These are phyloP conservation scores for Juncus inflexus DNA, from an alignment of 176 grass and related monocot species.

Conservation along the genomic window DNA sequence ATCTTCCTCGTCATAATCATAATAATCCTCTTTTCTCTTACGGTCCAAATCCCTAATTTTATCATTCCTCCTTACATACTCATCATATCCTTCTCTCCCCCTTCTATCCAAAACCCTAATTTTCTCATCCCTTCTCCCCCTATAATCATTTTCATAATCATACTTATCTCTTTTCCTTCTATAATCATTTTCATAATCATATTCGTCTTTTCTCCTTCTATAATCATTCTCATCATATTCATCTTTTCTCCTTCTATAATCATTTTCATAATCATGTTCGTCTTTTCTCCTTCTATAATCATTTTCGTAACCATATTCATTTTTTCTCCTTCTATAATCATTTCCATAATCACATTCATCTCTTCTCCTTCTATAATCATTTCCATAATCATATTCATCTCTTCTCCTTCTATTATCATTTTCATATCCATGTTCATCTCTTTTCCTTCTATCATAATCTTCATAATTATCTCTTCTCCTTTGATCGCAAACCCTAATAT, in stretches of 20 bases:
- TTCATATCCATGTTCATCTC: constrained; percentile 29
- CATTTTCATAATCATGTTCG: constrained; percentile 14
- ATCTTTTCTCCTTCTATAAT: constrained; percentile 12
- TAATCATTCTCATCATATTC: constrained; percentile 20
- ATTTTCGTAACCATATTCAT: constrained; percentile 9
- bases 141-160: constrained; percentile 8
- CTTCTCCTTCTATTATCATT: constrained; percentile 24
- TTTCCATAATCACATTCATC: background rate
- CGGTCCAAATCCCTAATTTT: constrained; percentile 13
- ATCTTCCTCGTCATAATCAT: constrained; percentile 13
- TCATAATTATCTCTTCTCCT: constrained; percentile 25
- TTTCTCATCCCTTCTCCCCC: background rate
- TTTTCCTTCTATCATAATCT: constrained; percentile 28
- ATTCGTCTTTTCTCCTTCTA: background rate
- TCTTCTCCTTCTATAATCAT: background rate
- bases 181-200: background rate
- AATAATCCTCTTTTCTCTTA: constrained; percentile 10
- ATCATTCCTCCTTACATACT: constrained; percentile 9
- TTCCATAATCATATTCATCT: constrained; percentile 16
- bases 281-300: constrained; percentile 24
- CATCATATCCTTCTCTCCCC: constrained; percentile 13
- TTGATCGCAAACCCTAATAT: constrained; percentile 27
- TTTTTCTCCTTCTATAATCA: constrained; percentile 5
- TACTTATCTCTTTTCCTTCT: constrained; percentile 14
- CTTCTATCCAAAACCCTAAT: constrained; percentile 11